Percentiles rank a stretch among this genome's conserved stretches.
Evolutionary conservation across 257 asterid genomes (phyloP).

Genomic region (Gardenia jasminoides): DNA sequence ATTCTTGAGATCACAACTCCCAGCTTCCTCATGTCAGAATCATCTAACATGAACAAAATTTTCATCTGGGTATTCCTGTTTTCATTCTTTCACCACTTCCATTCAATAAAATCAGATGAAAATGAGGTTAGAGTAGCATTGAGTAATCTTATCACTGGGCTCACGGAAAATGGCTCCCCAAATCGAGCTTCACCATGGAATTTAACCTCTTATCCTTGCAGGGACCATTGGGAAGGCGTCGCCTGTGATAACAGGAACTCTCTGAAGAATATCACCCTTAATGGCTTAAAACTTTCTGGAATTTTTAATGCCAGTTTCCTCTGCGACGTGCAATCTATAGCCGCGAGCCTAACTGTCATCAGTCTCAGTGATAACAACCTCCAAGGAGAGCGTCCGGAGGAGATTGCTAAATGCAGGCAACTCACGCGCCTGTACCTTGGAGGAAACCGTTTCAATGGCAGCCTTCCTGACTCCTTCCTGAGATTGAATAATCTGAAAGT

Average conservation of each 20-base stretch:
- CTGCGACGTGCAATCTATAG: conserved; percentile 36
- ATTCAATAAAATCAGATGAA: conserved; percentile 30
- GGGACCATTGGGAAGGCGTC: conserved; percentile 46
- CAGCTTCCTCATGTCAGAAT: neutral
- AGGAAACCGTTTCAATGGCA: conserved; percentile 39
- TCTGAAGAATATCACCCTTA: conserved; percentile 37
- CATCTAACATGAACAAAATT: conserved; percentile 34
- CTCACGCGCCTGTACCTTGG: conserved; percentile 35
- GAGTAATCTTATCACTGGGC: conserved; percentile 36
- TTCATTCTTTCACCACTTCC: conserved; percentile 29
- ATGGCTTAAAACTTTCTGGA: conserved; percentile 39
- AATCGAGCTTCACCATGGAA: conserved; percentile 46
- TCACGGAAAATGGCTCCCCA: conserved; percentile 28
- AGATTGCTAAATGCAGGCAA: conserved; percentile 43
- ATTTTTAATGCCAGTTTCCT: conserved; percentile 36
- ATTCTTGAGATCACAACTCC: neutral
- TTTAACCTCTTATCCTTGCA: conserved; percentile 30
- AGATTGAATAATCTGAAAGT: conserved; percentile 35
- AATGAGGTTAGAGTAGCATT: conserved; percentile 26
- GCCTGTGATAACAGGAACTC: conserved; percentile 26
- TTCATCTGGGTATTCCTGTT: conserved; percentile 26
- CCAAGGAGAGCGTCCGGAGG: conserved; percentile 34
- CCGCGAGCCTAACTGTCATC: conserved; percentile 28
- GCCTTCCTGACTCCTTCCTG: conserved; percentile 35
- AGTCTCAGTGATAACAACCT: conserved; percentile 35